Conservation (phyloP, 192 early-diverging fungal species). For the Funneliformis geosporum region DNA sequence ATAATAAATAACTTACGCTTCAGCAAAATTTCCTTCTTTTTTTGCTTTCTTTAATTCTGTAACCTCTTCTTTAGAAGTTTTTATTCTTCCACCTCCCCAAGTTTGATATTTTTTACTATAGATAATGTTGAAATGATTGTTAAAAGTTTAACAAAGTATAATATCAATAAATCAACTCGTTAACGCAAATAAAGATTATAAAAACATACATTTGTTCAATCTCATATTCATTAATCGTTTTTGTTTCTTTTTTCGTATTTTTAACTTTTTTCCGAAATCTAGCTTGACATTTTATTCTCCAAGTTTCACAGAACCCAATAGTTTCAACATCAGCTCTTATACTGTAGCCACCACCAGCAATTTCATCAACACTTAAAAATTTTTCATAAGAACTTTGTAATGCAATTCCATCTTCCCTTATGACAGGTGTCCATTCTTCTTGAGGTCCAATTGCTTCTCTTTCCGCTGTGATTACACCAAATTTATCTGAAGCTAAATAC, state of each 20-base stretch:
- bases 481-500: constrained; percentile 76
- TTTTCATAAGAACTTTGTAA: constrained; percentile 67
- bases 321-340: constrained; percentile 71
- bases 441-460: constrained; percentile 75
- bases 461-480: constrained; percentile 72
- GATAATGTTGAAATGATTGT: not conserved
- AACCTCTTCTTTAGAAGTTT: constrained; percentile 55
- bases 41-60: constrained; percentile 64
- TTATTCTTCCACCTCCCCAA: constrained; percentile 65
- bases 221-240: constrained; percentile 59
- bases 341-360: constrained; percentile 52
- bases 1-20: constrained; percentile 45
- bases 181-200: not conserved
- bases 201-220: constrained; percentile 67
- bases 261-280: constrained; percentile 61
- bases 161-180: not conserved
- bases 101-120: constrained; percentile 73
- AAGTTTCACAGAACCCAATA: constrained; percentile 73
- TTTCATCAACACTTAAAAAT: constrained; percentile 65
- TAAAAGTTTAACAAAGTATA: not conserved
- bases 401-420: constrained; percentile 56
- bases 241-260: constrained; percentile 47
- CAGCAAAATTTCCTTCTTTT: constrained; percentile 70
- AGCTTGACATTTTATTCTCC: constrained; percentile 70
- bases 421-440: constrained; percentile 74